phyloP scores from a whole-genome alignment of 2,329 filamentous ascomycete species.

The Penicillium expansum region DNA sequence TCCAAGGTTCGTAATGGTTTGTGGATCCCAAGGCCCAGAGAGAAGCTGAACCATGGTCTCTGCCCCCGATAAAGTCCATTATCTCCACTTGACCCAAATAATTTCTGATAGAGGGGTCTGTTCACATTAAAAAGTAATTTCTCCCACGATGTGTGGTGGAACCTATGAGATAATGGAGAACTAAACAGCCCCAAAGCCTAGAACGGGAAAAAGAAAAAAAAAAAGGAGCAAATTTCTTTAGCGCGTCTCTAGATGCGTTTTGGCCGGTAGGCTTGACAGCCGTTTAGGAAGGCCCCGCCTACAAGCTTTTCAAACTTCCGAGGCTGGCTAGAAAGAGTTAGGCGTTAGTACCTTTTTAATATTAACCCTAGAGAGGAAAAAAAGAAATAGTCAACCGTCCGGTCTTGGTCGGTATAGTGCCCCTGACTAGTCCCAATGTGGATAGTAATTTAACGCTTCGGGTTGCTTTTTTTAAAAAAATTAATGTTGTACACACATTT shows the following conservation, averaged over 20 bases:
- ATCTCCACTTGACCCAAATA: neutral
- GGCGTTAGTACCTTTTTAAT: neutral
- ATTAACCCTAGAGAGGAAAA: neutral
- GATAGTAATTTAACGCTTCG: conserved; percentile 1
- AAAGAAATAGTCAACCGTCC: neutral
- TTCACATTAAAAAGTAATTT: neutral
- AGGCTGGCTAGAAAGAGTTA: neutral
- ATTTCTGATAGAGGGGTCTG: neutral
- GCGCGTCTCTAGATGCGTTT: neutral
- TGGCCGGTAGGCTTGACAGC: conserved; percentile 22
- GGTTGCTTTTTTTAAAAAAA: neutral
- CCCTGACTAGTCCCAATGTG: conserved; percentile 22
- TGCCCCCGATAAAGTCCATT: neutral
- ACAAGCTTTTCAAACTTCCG: conserved; percentile 14
- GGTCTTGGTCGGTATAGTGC: conserved; percentile 2
- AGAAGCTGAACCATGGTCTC: neutral
- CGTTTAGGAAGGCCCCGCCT: conserved; percentile 16
- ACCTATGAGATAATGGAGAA: neutral
- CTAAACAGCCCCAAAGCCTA: neutral
- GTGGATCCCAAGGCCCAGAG: neutral
- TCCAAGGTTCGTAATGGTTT: neutral
- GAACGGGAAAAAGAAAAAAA: conserved; percentile 1
- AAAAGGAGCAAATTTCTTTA: conserved; percentile 8
- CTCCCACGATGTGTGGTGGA: neutral
- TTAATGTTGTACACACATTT: too few species aligned